A percentile compares a stretch with the other conserved stretches of the same genome.
These are phyloP conservation scores for Mrakia blollopis DNA, from an alignment of 768 basidiomycete species.

Conservation along the genomic window DNA sequence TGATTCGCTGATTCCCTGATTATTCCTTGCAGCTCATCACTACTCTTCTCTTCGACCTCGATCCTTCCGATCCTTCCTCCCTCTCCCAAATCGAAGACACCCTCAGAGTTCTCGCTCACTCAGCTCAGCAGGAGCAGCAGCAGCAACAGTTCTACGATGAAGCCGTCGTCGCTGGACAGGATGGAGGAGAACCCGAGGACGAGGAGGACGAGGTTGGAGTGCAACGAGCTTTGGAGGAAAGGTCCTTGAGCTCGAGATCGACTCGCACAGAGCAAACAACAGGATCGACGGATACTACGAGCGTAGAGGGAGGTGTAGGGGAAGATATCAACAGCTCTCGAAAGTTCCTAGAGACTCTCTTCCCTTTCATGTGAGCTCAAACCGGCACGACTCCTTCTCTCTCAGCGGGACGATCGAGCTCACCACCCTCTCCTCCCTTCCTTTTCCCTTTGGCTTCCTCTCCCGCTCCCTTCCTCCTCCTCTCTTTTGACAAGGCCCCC, in stretches of 20 bases:
- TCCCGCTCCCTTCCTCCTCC: neutral
- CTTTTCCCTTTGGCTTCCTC: neutral
- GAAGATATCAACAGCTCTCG: neutral
- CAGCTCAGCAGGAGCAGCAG: conserved; percentile 1
- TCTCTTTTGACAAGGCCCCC: conserved; percentile 4
- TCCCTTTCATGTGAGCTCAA: conserved; percentile 21
- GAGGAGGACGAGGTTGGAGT: conserved; percentile 13
- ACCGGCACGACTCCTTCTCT: neutral
- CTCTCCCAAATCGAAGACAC: conserved; percentile 18
- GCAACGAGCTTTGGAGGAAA: conserved; percentile 11
- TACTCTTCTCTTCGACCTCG: conserved; percentile 18
- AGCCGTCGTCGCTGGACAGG: neutral
- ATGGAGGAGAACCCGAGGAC: neutral
- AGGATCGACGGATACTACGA: neutral
- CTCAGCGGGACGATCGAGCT: neutral
- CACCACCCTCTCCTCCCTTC: neutral
- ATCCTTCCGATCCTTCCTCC: conserved; percentile 7
- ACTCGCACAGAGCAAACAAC: neutral
- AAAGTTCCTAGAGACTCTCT: conserved; percentile 23
- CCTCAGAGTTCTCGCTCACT: conserved; percentile 10
- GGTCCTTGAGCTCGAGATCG: conserved; percentile 10
- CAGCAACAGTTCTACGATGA: neutral
- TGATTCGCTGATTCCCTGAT: too few species aligned
- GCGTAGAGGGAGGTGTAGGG: neutral
- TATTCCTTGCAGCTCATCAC: conserved; percentile 21